Conservation (phyloP, 2,329 filamentous ascomycete species). For the Paecilomyces sp. region DNA sequence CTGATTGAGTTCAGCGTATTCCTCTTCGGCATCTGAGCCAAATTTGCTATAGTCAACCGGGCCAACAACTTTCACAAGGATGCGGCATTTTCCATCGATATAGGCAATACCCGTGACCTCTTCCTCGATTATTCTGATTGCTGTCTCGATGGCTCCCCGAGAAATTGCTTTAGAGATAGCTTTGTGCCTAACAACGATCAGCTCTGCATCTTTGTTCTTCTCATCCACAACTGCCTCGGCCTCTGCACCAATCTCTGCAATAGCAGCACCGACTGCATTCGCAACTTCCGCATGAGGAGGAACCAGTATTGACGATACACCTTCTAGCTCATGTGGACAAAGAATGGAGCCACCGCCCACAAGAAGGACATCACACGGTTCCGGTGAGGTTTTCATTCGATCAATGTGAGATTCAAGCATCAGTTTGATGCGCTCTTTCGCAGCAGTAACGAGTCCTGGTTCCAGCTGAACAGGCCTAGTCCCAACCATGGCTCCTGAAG, state of each 20-base stretch:
- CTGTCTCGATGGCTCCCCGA: not conserved
- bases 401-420: conserved; percentile 54
- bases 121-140: conserved; percentile 16
- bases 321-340: conserved; percentile 47
- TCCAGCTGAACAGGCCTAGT: conserved; percentile 5
- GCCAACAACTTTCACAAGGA: conserved; percentile 33
- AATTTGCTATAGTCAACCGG: conserved; percentile 44
- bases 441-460: conserved; percentile 22
- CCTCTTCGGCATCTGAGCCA: not conserved
- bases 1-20: not conserved
- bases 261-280: conserved; percentile 60
- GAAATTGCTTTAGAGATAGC: not conserved
- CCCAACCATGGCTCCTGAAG: conserved; percentile 15
- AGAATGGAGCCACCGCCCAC: conserved; percentile 59
- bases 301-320: conserved; percentile 51
- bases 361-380: conserved; percentile 53
- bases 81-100: not conserved
- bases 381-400: conserved; percentile 56
- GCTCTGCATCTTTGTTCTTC: not conserved
- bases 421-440: conserved; percentile 36
- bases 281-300: conserved; percentile 54
- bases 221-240: not conserved
- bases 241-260: conserved; percentile 32
- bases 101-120: not conserved
- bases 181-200: not conserved